These are phyloP conservation scores for Ceratocystis colombiana DNA, from an alignment of 2,329 filamentous ascomycete genomes.

Conservation along the genomic window DNA sequence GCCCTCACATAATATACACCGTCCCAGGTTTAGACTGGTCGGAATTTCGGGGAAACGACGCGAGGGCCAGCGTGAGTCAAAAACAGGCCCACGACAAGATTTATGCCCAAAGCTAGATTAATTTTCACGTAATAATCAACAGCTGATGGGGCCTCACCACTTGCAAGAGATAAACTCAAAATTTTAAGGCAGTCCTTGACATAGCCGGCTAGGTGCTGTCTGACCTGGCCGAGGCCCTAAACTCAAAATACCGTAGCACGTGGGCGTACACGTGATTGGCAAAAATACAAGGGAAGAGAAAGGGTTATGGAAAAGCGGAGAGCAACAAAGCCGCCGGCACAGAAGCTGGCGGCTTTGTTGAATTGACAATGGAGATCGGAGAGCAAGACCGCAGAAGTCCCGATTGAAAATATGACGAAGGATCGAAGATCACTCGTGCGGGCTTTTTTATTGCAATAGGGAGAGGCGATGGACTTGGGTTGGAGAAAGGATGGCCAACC, in stretches of 20 bases:
- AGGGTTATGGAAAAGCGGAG: neutral
- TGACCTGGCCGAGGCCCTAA: too few species aligned
- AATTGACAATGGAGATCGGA: neutral
- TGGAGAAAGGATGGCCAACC: neutral
- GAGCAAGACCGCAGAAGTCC: neutral
- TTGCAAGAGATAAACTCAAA: constrained; percentile 2
- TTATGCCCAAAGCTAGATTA: neutral
- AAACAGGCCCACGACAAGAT: neutral
- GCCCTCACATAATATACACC: too few species aligned
- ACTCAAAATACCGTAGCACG: neutral
- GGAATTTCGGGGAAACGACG: neutral
- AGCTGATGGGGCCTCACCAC: constrained; percentile 5
- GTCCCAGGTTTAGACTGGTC: neutral
- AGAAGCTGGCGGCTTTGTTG: too few species aligned
- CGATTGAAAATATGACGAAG: neutral
- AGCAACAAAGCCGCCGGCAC: neutral
- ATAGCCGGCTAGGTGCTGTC: too few species aligned
- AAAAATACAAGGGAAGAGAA: neutral
- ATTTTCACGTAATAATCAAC: neutral
- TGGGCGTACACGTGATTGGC: neutral
- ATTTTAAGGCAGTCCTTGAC: neutral
- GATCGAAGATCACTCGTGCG: neutral
- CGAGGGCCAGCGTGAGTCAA: neutral
- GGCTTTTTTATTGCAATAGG: neutral
- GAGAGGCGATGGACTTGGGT: neutral